These are phyloP conservation scores for Auricularia heimuer DNA, from an alignment of 768 basidiomycete genomes.

Conservation along the genomic window DNA sequence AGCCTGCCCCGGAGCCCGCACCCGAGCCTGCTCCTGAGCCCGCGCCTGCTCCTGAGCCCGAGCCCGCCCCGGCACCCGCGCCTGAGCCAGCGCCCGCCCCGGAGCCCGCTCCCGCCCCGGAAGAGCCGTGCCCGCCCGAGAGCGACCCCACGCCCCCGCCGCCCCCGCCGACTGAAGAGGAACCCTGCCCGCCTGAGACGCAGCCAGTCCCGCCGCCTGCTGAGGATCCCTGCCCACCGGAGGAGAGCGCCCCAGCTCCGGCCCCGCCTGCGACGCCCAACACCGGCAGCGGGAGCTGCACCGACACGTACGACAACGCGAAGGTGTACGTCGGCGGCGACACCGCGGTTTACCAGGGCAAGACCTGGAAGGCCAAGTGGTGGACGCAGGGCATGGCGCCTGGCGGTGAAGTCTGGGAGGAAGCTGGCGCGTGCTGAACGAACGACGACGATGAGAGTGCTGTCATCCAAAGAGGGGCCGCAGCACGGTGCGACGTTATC, in stretches of 20 bases:
- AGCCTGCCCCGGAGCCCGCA: background rate
- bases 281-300: background rate
- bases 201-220: background rate
- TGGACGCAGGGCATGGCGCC: background rate
- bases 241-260: background rate
- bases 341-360: background rate
- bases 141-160: background rate
- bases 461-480: too few relatives aligned
- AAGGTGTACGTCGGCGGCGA: slow-evolving; percentile 3
- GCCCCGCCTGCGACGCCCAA: background rate
- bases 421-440: background rate
- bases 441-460: background rate
- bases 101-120: background rate
- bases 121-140: background rate
- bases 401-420: background rate
- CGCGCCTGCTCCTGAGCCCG: background rate
- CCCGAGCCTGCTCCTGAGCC: background rate
- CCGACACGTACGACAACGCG: background rate
- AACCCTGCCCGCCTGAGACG: background rate
- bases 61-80: background rate
- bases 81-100: background rate
- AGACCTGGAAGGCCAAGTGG: background rate
- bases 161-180: background rate
- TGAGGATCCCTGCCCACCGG: background rate
- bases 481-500: too few relatives aligned